phyloP scores from a whole-genome alignment of 257 asterid genomes.

The Petunia secreta region DNA sequence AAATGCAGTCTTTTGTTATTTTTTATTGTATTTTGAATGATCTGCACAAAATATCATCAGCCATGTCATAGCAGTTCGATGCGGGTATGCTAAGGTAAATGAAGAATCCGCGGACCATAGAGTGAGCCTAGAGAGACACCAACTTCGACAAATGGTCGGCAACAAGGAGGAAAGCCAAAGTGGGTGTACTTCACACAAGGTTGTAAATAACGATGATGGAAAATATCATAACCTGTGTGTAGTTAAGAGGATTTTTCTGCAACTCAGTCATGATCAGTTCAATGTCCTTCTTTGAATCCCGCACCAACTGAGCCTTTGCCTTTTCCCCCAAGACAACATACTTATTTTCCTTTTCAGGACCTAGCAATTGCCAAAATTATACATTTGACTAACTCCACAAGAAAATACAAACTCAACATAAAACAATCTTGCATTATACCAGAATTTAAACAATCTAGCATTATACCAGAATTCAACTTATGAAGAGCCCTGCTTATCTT shows the following conservation, averaged over 20 bases:
- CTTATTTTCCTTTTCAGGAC: constrained; percentile 79
- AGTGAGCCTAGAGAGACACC: constrained; percentile 1
- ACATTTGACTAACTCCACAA: constrained; percentile 16
- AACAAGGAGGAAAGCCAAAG: neutral
- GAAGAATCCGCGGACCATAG: neutral
- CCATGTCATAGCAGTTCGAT: neutral
- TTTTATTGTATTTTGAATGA: neutral
- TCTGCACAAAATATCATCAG: neutral
- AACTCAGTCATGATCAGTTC: constrained; percentile 71
- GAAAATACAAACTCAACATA: neutral
- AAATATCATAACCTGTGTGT: constrained; percentile 69
- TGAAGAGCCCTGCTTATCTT: constrained; percentile 82
- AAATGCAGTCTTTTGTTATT: neutral
- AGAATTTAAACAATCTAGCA: constrained; percentile 46
- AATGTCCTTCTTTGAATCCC: constrained; percentile 81
- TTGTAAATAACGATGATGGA: neutral
- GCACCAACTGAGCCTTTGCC: constrained; percentile 91
- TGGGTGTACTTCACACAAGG: neutral
- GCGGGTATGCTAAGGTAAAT: neutral
- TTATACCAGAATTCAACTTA: constrained; percentile 71
- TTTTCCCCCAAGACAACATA: constrained; percentile 94
- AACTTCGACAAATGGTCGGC: neutral
- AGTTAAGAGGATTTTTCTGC: constrained; percentile 94
- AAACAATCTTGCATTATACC: constrained; percentile 45
- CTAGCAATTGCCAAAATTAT: constrained; percentile 39